A percentile compares a stretch with the other conserved stretches of the same genome.
These are phyloP conservation scores for Trametes cubensis DNA, from an alignment of 768 basidiomycete species.

Conservation along the genomic window DNA sequence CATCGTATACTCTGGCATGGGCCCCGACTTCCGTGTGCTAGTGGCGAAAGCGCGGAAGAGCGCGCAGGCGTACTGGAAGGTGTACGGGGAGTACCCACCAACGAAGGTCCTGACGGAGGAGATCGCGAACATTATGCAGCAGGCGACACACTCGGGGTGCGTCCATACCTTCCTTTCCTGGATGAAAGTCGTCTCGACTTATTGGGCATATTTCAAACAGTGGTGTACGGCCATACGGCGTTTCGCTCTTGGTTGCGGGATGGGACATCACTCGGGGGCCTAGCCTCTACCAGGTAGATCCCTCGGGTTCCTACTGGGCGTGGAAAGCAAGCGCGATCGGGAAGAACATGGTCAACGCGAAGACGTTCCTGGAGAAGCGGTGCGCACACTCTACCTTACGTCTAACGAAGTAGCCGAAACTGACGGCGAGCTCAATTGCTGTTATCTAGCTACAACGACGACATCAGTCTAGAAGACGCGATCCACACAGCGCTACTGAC, in stretches of 20 bases:
- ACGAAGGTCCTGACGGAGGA: slow-evolving; percentile 96
- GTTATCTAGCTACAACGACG: slow-evolving; percentile 87
- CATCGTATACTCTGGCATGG: slow-evolving; percentile 99
- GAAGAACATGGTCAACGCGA: slow-evolving; percentile 99
- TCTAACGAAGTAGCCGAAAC: slow-evolving; percentile 28
- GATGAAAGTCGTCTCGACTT: not conserved
- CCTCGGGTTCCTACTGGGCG: slow-evolving; percentile 98
- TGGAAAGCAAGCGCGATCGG: slow-evolving; percentile 99
- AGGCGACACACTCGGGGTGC: slow-evolving; percentile 98
- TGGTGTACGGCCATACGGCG: slow-evolving; percentile 98
- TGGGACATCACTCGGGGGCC: slow-evolving; percentile 96
- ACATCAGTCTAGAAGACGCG: slow-evolving; percentile 97
- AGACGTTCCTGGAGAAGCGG: slow-evolving; percentile 99
- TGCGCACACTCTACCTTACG: slow-evolving; percentile 42
- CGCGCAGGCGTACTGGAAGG: slow-evolving; percentile 99
- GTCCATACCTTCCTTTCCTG: slow-evolving; percentile 32
- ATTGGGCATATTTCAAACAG: slow-evolving; percentile 46
- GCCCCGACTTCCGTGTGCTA: slow-evolving; percentile 95
- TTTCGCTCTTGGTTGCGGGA: slow-evolving; percentile 94
- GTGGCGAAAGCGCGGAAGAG: slow-evolving; percentile 95
- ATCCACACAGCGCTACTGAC: slow-evolving; percentile 98
- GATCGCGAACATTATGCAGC: slow-evolving; percentile 97
- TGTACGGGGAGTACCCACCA: slow-evolving; percentile 97
- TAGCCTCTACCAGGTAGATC: slow-evolving; percentile 98
- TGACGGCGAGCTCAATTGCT: slow-evolving; percentile 13